Percentiles rank a stretch among this genome's conserved stretches.
These are phyloP conservation scores for Hemisphaericaspora xylofermentans DNA, from an alignment of 1,139 yeast species.

Conservation along the genomic window DNA sequence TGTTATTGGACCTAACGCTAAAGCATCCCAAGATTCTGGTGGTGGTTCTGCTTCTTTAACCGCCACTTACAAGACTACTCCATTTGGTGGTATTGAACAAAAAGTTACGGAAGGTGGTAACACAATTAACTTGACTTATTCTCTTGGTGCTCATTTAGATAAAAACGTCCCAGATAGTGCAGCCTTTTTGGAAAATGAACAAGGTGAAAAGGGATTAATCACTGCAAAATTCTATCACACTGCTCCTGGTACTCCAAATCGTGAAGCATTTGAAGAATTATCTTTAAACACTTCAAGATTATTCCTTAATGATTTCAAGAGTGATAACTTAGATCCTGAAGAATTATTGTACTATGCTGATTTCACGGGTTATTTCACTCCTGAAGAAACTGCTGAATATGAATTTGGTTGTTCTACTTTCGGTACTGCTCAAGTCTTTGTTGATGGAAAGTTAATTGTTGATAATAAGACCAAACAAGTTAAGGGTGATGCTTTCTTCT, in stretches of 20 bases:
- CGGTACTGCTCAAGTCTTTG: slow-evolving; percentile 55
- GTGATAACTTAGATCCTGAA: slow-evolving; percentile 22
- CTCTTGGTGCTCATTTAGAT: slow-evolving; percentile 35
- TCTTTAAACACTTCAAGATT: slow-evolving; percentile 34
- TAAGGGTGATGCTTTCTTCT: slow-evolving; percentile 45
- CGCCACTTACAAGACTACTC: slow-evolving; percentile 31
- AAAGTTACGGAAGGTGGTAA: slow-evolving; percentile 27
- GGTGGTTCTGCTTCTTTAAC: slow-evolving; percentile 40
- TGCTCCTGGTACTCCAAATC: slow-evolving; percentile 32
- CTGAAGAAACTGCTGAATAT: slow-evolving; percentile 49
- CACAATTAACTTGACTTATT: slow-evolving; percentile 19
- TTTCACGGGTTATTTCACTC: slow-evolving; percentile 40
- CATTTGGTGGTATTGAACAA: slow-evolving; percentile 30
- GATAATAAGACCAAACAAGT: slow-evolving; percentile 56
- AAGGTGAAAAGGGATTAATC: slow-evolving; percentile 42
- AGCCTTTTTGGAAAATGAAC: slow-evolving; percentile 15
- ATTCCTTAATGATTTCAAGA: slow-evolving; percentile 49
- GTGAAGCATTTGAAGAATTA: slow-evolving; percentile 38
- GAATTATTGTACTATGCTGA: slow-evolving; percentile 38
- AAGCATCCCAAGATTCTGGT: slow-evolving; percentile 33
- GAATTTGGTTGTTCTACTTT: slow-evolving; percentile 50
- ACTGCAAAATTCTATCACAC: slow-evolving; percentile 35
- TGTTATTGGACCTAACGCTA: slow-evolving; percentile 41
- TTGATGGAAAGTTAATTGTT: slow-evolving; percentile 52
- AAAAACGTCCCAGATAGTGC: slow-evolving; percentile 32